Evolutionary conservation across 1,284 basidiomycete species (phyloP).

Genomic region (Pisolithus thermaeus): DNA sequence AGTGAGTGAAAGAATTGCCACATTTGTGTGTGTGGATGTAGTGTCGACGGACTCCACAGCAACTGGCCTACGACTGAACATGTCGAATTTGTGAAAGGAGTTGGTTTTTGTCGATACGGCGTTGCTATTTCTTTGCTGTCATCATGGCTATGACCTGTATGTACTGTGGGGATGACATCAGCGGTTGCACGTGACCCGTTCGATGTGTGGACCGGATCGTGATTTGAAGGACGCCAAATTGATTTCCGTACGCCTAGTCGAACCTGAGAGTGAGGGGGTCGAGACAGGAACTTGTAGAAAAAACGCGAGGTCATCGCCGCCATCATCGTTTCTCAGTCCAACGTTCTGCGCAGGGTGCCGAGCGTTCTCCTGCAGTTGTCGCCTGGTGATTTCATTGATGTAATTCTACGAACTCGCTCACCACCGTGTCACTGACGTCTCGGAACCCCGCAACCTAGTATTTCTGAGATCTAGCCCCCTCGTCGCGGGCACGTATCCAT

Average conservation of each 20-base stretch:
- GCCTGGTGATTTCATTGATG: constrained; percentile 1
- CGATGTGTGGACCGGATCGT: constrained; percentile 24
- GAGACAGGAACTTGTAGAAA: no score
- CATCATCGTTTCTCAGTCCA: constrained; percentile 1
- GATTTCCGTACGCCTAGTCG: not conserved
- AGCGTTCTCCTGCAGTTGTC: not conserved
- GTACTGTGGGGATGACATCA: constrained; percentile 4
- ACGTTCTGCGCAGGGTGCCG: not conserved
- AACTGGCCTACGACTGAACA: constrained; percentile 21
- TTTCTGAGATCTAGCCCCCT: constrained; percentile 14
- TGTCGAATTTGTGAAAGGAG: constrained; percentile 18
- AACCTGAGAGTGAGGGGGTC: not conserved
- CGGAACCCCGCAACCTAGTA: constrained; percentile 8
- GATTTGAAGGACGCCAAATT: constrained; percentile 9
- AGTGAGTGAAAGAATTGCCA: constrained; percentile 49
- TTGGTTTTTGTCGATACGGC: not conserved
- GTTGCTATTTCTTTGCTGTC: not conserved
- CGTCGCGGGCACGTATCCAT: not conserved
- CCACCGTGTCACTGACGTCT: constrained; percentile 1
- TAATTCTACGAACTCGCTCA: not conserved
- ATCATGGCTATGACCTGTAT: not conserved
- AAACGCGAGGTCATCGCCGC: constrained; percentile 14
- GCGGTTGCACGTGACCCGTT: constrained; percentile 20
- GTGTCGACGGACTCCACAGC: constrained; percentile 10
- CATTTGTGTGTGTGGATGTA: not conserved